Evolutionary conservation across 2,329 filamentous ascomycete genomes (phyloP), one percentile per base, ranked within the genome.

Genomic region (Aspergillus felis): DNA sequence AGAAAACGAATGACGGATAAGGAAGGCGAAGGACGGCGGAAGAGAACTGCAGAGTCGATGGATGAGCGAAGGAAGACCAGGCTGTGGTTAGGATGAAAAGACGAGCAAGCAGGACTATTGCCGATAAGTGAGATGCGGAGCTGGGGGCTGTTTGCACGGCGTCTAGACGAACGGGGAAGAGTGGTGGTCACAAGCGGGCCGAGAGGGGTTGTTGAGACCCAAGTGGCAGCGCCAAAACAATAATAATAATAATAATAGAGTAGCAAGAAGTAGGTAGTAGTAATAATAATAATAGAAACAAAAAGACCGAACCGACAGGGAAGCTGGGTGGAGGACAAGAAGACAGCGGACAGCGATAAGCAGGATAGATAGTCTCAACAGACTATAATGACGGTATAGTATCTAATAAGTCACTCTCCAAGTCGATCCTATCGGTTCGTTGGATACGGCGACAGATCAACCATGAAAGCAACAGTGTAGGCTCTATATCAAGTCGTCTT

Each of bases 91-190:
- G 35, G 42, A 46, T 53, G 56, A 54, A 48, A 54, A 51, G 56
- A 54, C 38, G 29, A 53, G 51, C 51, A 20, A 58, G 53, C 51
- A 27, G 28, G 44, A 46, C 24, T 48, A 57, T 49, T 48, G 49
- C 42, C 32, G 53, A 48, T 28, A 42, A 62, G 54, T 46, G 10
- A 41, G 51, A 24, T 46, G 10, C 50, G 44, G 48, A 44, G 46
- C 51, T 50, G 49, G 50, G 27, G 35, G 9, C 28, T 46, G 69
- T 69, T 69, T 68, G 66, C 62, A 66, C 64, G 57, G 63, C 63
- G 64, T 64, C 57, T 61, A 66, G 50, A 44, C 17, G 9, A 47
- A 24, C 55, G 63, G 61, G 55, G 59, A 53, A 44, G 52, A 20
- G 46, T 25, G 38, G 35, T 56, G 29, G 57, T 64, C 57, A 57